Percentiles rank a stretch among this genome's conserved stretches.
Evolutionary conservation across 73 alveolate species (phyloP).

Genomic region (Breviolum minutum): DNA sequence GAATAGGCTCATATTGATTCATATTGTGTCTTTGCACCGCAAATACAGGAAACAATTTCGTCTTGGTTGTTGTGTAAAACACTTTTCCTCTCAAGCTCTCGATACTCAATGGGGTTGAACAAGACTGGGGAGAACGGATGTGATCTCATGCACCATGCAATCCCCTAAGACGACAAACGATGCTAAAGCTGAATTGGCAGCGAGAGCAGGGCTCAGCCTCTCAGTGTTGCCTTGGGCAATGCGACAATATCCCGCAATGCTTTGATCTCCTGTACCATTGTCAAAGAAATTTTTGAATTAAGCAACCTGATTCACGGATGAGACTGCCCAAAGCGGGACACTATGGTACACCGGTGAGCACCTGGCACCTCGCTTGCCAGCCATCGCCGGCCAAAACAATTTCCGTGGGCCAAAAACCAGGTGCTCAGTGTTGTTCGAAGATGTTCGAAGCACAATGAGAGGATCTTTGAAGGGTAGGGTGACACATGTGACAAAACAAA

Average conservation of each 20-base stretch:
- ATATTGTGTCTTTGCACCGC: too few relatives aligned
- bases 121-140: not conserved
- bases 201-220: not conserved
- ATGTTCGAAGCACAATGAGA: not conserved
- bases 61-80: too few relatives aligned
- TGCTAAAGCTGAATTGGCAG: constrained; percentile 28
- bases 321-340: too few relatives aligned
- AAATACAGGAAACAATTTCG: too few relatives aligned
- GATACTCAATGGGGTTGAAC: not conserved
- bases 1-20: too few relatives aligned
- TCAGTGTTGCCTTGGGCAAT: not conserved
- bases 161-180: constrained; percentile 7
- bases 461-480: too few relatives aligned
- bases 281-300: too few relatives aligned
- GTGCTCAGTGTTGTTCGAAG: not conserved
- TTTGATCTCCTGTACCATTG: too few relatives aligned
- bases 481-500: too few relatives aligned
- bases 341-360: not conserved
- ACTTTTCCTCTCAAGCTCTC: not conserved
- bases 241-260: too few relatives aligned
- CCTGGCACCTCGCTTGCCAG: not conserved
- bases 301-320: too few relatives aligned
- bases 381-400: constrained; percentile 48
- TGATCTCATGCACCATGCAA: constrained; percentile 27
- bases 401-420: not conserved